Base-by-base conservation (phyloP, 2,329 filamentous ascomycete genomes). In the Arthrinium phaeospermum region DNA sequence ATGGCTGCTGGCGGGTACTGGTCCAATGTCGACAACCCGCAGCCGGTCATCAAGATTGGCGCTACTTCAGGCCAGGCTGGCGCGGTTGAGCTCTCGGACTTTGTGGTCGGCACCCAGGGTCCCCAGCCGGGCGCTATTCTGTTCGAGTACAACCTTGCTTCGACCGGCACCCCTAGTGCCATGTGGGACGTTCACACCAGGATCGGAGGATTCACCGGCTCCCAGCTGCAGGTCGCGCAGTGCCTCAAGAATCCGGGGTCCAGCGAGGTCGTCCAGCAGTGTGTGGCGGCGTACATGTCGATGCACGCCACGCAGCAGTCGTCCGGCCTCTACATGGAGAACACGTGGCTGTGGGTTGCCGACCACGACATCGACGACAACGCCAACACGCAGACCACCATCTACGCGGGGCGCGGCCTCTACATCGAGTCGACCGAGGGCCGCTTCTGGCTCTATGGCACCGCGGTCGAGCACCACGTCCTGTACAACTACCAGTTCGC, bases 141-240 rank as follows among this genome's bases (percentile, higher is more conserved):
- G 8, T 89, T 95, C 72, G 87, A 95, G 78, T 95, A 91, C 86
- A 95, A 95, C 79, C 84, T 95, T 22, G 86, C 85, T 69, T 85
- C 85, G 22, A 76, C 81, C 4, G 78, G 77, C 16, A 78, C 77
- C 47, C 86, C 86, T 2, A 84, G 84, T 4, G 90, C 89, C 19
- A 86, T 92, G 80, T 95, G 93, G 93, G 93, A 95, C 76, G 89
- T 92, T 16, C 93, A 95, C 82, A 89, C 92, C 78, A 90, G 93
- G 76, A 87, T 96, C 68, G 93, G 92, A 75, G 93, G 93, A 19
- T 91, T 90, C 74, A 87, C 88, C 4, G 92, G 92, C 51, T 93
- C 92, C 5, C 82, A 91, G 51, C 87, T 95, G 44, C 91, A 93
- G 79, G 86, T 89, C 41, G 86, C 90, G 72, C 89, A 90, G 71